Evolutionary conservation across 2,329 filamentous ascomycete genomes (phyloP).

Genomic region (Ambrosiella cleistominuta): DNA sequence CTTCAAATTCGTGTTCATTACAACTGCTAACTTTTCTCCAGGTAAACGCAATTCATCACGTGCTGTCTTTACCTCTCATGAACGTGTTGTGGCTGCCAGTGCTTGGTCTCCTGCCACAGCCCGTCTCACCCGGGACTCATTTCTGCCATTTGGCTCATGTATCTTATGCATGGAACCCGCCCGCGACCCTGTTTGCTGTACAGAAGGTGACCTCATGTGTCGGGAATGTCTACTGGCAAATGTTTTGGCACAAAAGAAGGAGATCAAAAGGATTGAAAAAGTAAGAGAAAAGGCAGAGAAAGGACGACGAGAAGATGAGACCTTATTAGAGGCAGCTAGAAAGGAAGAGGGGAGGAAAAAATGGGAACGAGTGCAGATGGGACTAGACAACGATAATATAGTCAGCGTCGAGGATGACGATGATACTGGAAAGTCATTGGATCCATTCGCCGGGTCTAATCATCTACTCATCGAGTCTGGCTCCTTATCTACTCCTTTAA

Average conservation of each 20-base stretch:
- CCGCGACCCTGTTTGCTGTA: slow-evolving; percentile 66
- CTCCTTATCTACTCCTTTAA: neutral
- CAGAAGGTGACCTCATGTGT: slow-evolving; percentile 79
- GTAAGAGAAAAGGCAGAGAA: slow-evolving; percentile 28
- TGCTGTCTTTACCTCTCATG: slow-evolving; percentile 84
- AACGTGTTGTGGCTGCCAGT: slow-evolving; percentile 63
- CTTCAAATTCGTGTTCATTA: neutral
- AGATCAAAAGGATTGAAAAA: slow-evolving; percentile 67
- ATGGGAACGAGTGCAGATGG: slow-evolving; percentile 74
- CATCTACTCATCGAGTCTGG: slow-evolving; percentile 4
- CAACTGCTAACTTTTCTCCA: slow-evolving; percentile 17
- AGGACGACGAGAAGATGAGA: slow-evolving; percentile 40
- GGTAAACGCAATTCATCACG: slow-evolving; percentile 81
- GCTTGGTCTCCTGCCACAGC: slow-evolving; percentile 70
- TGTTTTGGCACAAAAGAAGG: slow-evolving; percentile 77
- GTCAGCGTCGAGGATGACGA: neutral
- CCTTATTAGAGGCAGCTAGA: slow-evolving; percentile 14
- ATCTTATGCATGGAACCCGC: slow-evolving; percentile 70
- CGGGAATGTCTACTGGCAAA: slow-evolving; percentile 85
- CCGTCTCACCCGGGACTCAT: slow-evolving; percentile 77
- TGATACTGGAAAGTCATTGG: neutral
- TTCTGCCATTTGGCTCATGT: slow-evolving; percentile 80
- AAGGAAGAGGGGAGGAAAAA: slow-evolving; percentile 50
- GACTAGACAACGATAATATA: slow-evolving; percentile 25
- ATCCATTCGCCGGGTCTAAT: neutral